These are phyloP conservation scores for Kentomonas sorsogonicus DNA, from an alignment of 208 protist species.

Conservation along the genomic window DNA sequence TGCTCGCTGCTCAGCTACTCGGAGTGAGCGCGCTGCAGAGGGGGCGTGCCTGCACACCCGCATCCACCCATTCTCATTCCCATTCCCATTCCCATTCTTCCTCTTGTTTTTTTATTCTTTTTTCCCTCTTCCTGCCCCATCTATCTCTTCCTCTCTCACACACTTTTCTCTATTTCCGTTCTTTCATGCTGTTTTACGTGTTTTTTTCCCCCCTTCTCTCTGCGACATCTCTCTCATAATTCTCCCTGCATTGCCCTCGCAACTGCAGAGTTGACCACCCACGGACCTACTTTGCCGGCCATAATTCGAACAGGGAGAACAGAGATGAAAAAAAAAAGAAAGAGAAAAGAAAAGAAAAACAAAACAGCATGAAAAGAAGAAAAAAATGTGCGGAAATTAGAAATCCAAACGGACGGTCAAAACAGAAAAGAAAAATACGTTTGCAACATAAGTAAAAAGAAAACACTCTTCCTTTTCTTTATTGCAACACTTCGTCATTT, in stretches of 20 bases:
- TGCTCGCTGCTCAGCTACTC: slow-evolving; percentile 47
- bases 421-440: no score
- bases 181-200: background rate
- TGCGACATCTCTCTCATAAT: no score
- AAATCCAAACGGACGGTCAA: background rate
- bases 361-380: background rate
- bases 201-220: no score
- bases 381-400: background rate
- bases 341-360: background rate
- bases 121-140: slow-evolving; percentile 6
- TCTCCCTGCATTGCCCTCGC: no score
- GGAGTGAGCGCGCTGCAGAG: background rate
- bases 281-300: no score
- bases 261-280: no score
- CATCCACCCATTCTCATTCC: background rate
- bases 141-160: slow-evolving; percentile 4
- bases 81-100: background rate
- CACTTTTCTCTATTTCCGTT: background rate
- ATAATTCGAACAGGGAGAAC: background rate
- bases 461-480: no score
- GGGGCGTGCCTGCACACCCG: background rate
- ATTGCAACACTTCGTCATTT: no score
- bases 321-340: background rate
- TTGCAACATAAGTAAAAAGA: no score
- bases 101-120: slow-evolving; percentile 4